Evolutionary conservation across 2,329 filamentous ascomycete species (phyloP), one percentile per base, ranked within the genome.

Genomic region (Aureobasidium uvarum): DNA sequence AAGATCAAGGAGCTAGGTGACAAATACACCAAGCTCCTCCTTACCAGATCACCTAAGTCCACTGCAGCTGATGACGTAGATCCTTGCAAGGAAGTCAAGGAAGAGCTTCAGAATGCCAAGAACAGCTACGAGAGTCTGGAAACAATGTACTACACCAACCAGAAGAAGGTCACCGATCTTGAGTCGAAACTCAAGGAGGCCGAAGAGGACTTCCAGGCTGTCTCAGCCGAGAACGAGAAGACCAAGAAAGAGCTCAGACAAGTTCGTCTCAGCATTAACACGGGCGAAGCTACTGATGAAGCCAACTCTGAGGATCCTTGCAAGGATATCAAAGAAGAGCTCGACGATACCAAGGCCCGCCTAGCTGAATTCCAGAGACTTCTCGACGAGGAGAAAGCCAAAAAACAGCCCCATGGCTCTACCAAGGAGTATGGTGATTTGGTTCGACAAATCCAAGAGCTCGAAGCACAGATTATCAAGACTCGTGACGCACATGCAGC

Each of bases 11-110:
- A n/a, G 11, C 5, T 7, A 10, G 23, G 13, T 6, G 25, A 23
- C 2, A 25, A 8, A 18, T 28, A 46, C 46, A 31, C 8, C 20
- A 7, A 18, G 6, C 6, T 36, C 28, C n/a, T 45, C n/a, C 8
- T 11, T 3, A 45, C 43, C 11, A 45, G 20, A 20, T 23, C 43
- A 23, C 7, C n/a, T 10, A 13, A 23, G 20, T 5, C 43, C 33
- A 36, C 33, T 36, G 13, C 43, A 25, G 43, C 13, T 20, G 31
- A 11, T 31, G 31, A 33, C 5, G 13, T 2, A 2, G 54, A 58
- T 58, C 39, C 54, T 7, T 58, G 54, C 54, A 58, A 31, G 23
- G 45, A 41, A 10, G 33, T 62, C 33, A 62, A 16, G n/a, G 31
- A 60, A 18, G 38, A 58, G 18, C 55, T 58, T 8, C 25, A 18